These are phyloP conservation scores for Penicillium sp. DNA, from an alignment of 2,329 filamentous ascomycete genomes.

Conservation along the genomic window DNA sequence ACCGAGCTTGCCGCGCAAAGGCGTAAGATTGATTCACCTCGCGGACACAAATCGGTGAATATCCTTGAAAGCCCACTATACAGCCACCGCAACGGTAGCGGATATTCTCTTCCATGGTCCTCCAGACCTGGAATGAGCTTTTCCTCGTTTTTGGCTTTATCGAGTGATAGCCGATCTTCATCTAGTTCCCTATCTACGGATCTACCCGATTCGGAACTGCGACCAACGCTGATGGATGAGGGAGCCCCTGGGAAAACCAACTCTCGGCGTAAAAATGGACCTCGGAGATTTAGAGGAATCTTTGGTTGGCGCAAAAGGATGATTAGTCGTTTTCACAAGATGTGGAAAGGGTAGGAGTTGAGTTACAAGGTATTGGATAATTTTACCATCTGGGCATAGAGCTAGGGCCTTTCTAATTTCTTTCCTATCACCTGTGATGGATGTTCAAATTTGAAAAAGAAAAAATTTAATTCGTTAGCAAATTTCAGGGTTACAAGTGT, in stretches of 20 bases:
- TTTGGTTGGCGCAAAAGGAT: neutral
- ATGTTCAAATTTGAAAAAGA: too few species aligned
- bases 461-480: too few species aligned
- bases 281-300: neutral
- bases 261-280: neutral
- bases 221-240: neutral
- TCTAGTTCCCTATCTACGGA: neutral
- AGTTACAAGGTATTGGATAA: too few species aligned
- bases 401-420: too few species aligned
- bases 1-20: neutral
- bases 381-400: too few species aligned
- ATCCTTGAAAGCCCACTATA: neutral
- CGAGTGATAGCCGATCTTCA: neutral
- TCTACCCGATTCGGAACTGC: neutral
- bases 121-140: neutral
- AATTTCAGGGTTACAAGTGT: too few species aligned
- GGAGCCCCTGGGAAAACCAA: neutral
- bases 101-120: neutral
- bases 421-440: too few species aligned
- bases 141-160: neutral
- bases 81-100: neutral
- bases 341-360: neutral
- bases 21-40: neutral
- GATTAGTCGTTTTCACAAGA: neutral
- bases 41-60: neutral